Percentiles rank a stretch among this genome's conserved stretches.
Evolutionary conservation across 2,329 filamentous ascomycete genomes (phyloP).

Genomic region (Diplodia intermedia): DNA sequence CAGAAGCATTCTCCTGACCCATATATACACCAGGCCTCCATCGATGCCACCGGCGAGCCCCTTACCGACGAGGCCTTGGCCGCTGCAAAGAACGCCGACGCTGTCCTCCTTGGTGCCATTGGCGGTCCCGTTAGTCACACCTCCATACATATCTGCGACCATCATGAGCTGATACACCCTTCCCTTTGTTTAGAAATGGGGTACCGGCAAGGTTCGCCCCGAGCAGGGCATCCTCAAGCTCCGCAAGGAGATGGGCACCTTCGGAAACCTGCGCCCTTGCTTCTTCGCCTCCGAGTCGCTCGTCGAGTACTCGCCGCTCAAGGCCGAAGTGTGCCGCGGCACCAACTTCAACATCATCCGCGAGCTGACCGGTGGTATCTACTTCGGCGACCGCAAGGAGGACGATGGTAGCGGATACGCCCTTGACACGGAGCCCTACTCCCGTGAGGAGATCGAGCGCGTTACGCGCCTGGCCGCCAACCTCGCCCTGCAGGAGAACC

Average conservation of each 20-base stretch:
- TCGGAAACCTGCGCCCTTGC: constrained; percentile 94
- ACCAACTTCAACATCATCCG: constrained; percentile 93
- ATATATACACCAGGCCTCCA: constrained; percentile 72
- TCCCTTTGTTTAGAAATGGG: constrained; percentile 72
- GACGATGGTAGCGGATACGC: constrained; percentile 77
- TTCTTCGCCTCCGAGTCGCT: constrained; percentile 91
- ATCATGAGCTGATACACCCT: constrained; percentile 12
- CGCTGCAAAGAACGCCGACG: constrained; percentile 84
- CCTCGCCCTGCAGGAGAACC: constrained; percentile 77
- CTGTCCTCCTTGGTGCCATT: constrained; percentile 90
- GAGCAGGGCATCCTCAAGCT: constrained; percentile 91
- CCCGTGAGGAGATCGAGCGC: constrained; percentile 82
- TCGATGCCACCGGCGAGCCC: constrained; percentile 78
- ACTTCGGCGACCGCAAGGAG: constrained; percentile 90
- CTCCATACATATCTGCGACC: constrained; percentile 26
- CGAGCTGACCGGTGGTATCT: constrained; percentile 90
- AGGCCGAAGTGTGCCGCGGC: constrained; percentile 81
- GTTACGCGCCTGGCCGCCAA: constrained; percentile 82
- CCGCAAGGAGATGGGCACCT: constrained; percentile 91
- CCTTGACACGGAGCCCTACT: constrained; percentile 87
- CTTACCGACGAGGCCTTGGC: constrained; percentile 83
- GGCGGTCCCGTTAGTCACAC: constrained; percentile 74
- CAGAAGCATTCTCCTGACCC: not conserved
- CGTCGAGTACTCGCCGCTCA: constrained; percentile 84
- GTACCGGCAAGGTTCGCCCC: constrained; percentile 83